Percentiles rank a stretch among this genome's conserved stretches.
Conservation (phyloP, 345 rosid species). For the Eucalyptus brandiana region DNA sequence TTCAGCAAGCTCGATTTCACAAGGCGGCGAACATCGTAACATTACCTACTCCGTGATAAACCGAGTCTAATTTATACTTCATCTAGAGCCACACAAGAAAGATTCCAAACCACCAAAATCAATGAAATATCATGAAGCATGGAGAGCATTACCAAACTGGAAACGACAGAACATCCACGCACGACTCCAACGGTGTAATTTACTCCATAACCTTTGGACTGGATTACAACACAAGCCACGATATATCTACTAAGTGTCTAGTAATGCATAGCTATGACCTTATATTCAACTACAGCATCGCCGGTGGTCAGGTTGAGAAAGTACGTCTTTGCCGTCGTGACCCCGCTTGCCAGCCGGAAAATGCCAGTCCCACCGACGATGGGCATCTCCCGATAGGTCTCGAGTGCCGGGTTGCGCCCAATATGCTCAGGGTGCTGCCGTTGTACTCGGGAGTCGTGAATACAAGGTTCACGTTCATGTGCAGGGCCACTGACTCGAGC, state of each 20-base stretch:
- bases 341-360: slow-evolving; percentile 54
- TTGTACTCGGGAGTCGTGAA: slow-evolving; percentile 51
- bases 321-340: slow-evolving; percentile 37
- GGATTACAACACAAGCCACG: neutral
- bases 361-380: slow-evolving; percentile 59
- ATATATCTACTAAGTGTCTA: neutral
- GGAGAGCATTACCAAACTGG: no score
- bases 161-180: neutral
- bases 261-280: slow-evolving; percentile 47
- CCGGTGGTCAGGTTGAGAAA: slow-evolving; percentile 33
- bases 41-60: neutral
- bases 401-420: slow-evolving; percentile 2
- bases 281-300: slow-evolving; percentile 60
- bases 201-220: neutral
- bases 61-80: neutral
- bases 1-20: neutral
- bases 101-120: neutral
- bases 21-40: neutral
- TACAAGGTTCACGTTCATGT: slow-evolving; percentile 12
- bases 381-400: neutral
- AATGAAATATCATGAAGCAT: neutral
- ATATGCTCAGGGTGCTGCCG: slow-evolving; percentile 52
- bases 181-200: neutral
- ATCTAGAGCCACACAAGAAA: neutral
- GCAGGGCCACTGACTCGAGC: neutral